Base-by-base conservation (phyloP, 345 rosid species). In the Raphanus raphanistrum region DNA sequence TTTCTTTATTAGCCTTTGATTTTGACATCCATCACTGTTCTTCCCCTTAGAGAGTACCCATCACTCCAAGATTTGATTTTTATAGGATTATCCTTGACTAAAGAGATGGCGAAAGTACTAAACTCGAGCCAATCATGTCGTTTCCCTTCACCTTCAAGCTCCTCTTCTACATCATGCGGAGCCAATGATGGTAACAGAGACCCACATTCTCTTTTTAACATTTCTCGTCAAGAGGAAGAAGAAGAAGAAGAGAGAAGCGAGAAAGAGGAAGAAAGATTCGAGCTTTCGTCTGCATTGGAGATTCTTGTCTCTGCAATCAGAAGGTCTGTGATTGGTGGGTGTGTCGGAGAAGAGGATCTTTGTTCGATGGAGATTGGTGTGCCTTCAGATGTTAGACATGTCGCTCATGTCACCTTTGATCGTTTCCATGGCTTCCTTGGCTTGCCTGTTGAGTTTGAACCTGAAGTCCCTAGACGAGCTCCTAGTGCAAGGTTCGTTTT, bases 391-490 rank as follows among this genome's bases (percentile, higher is more conserved):
- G 99, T 96, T 72, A 86, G 96, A 58, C 99, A 96, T 81, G 95
- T 96, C 28, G 95, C 98, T 35, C 99, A 96, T 86, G 99, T 96
- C 16, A 96, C 98, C 21, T 96, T 96, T 77, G 99, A 96, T 83
- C 87, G 99, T 81, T 96, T 96, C 72, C 86, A 93, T 86, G 99
- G 99, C 43, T 96, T 96, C 73, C 93, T 90, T 76, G 99, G 99
- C 52, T 86, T 96, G 83, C 99, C 99, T 66, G 93, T 90, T 83
- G 99, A 96, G 84, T 89, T 96, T 81, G 97, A 96, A 82, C 97
- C 99, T 31, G 99, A 96, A 74, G 95, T 94, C 72, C 97, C 93
- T 8, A 87, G 93, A 81, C 88, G 91, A 67, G 91, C 97, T 68
- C 98, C 98, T 15, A 94, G 98, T 84, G 97, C 98, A 80, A 92